Evolutionary conservation across 2,329 filamentous ascomycete genomes (phyloP).

Genomic region (Ceratocystis alfenasii): DNA sequence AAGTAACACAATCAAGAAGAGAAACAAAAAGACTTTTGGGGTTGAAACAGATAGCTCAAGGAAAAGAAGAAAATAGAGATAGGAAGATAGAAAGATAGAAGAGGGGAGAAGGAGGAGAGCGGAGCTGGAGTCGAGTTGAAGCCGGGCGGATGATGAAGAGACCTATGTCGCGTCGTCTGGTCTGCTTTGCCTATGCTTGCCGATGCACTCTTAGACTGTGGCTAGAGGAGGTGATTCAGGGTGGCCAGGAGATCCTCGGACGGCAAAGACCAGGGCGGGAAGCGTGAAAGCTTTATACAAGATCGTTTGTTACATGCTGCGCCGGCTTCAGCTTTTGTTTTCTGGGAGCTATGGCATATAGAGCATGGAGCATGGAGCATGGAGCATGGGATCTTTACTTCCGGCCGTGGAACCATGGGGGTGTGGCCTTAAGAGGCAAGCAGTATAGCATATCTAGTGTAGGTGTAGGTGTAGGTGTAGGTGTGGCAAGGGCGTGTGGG

Average conservation of each 20-base stretch:
- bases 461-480: background rate
- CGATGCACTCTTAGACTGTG: slow-evolving; percentile 2
- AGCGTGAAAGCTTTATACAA: background rate
- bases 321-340: no score
- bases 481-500: background rate
- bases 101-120: background rate
- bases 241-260: background rate
- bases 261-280: background rate
- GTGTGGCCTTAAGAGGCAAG: background rate
- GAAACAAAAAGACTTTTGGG: background rate
- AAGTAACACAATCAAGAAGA: background rate
- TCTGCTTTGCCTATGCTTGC: slow-evolving; percentile 1
- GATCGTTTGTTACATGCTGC: background rate
- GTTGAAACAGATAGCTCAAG: background rate
- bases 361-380: background rate
- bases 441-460: background rate
- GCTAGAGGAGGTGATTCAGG: background rate
- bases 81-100: background rate
- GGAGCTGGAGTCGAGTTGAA: background rate
- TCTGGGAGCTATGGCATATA: no score
- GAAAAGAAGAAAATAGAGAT: background rate
- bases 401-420: background rate
- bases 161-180: background rate
- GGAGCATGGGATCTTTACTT: background rate
- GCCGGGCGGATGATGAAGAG: background rate